Evolutionary conservation across 257 asterid species (phyloP).

Genomic region (Capsicum chinense): DNA sequence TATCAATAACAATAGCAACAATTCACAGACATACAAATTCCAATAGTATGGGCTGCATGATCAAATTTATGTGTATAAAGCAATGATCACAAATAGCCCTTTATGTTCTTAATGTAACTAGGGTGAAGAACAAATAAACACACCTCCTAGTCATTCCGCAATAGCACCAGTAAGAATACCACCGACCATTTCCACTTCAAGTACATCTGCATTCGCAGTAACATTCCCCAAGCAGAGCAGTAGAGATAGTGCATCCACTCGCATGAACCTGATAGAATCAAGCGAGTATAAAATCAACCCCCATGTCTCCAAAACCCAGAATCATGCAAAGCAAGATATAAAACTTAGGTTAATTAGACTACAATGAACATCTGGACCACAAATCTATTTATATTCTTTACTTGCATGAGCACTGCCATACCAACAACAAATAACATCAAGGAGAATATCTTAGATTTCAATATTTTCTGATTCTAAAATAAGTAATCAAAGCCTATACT

Average conservation of each 20-base stretch:
- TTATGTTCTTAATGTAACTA: not conserved
- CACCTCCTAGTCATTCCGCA: conserved; percentile 98
- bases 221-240: conserved; percentile 86
- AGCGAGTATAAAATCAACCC: conserved; percentile 25
- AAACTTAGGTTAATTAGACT: too few relatives aligned
- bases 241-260: conserved; percentile 88
- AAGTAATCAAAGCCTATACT: not conserved
- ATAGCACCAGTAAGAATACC: conserved; percentile 86
- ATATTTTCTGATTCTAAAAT: conserved; percentile 1
- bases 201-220: conserved; percentile 76
- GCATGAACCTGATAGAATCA: conserved; percentile 64
- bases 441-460: conserved; percentile 12
- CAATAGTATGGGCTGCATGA: not conserved
- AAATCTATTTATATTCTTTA: too few relatives aligned
- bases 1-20: not conserved
- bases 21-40: not conserved
- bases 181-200: conserved; percentile 84
- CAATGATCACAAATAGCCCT: not conserved
- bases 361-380: too few relatives aligned
- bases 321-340: not conserved
- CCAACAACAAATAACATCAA: not conserved
- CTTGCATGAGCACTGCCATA: too few relatives aligned
- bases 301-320: not conserved
- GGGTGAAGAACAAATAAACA: conserved; percentile 24
- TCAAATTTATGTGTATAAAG: conserved; percentile 3